Percentiles rank a stretch among this genome's conserved stretches.
These are phyloP conservation scores for Mycena crocata DNA, from an alignment of 768 basidiomycete species.

Conservation along the genomic window DNA sequence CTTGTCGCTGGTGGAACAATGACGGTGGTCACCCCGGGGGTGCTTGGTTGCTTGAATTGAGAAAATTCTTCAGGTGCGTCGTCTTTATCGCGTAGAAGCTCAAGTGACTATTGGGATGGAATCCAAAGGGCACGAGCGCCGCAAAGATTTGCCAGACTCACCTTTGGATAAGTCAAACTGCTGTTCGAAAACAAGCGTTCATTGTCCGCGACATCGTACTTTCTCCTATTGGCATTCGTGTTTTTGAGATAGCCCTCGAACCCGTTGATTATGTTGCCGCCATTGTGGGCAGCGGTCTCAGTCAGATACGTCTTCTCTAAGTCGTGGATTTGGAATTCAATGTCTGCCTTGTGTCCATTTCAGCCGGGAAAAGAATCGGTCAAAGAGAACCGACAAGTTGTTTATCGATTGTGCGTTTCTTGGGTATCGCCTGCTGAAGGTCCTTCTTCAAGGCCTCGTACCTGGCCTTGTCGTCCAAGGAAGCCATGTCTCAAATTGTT, in stretches of 20 bases:
- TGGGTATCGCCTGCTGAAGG: slow-evolving; percentile 76
- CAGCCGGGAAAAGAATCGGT: neutral
- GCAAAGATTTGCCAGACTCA: slow-evolving; percentile 38
- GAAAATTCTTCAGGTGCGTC: slow-evolving; percentile 74
- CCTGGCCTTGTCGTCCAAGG: slow-evolving; percentile 71
- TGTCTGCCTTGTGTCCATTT: slow-evolving; percentile 64
- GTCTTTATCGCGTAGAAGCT: slow-evolving; percentile 79
- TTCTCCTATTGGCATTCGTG: slow-evolving; percentile 72
- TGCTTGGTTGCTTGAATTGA: slow-evolving; percentile 64
- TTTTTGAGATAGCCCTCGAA: slow-evolving; percentile 91
- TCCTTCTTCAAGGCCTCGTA: slow-evolving; percentile 84
- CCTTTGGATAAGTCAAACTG: slow-evolving; percentile 82
- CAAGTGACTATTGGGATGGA: slow-evolving; percentile 67
- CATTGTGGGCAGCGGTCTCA: slow-evolving; percentile 80
- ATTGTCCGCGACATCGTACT: slow-evolving; percentile 79
- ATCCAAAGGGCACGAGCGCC: slow-evolving; percentile 23
- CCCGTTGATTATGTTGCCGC: slow-evolving; percentile 89
- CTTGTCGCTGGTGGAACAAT: slow-evolving; percentile 80
- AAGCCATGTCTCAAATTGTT: slow-evolving; percentile 29
- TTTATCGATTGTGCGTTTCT: slow-evolving; percentile 81
- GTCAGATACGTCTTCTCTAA: slow-evolving; percentile 81
- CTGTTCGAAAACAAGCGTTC: slow-evolving; percentile 88
- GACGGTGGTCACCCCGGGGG: slow-evolving; percentile 80
- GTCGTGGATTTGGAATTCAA: slow-evolving; percentile 84
- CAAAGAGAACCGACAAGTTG: slow-evolving; percentile 68